Conservation (phyloP, 345 rosid genomes). For the Corchorus olitorius region DNA sequence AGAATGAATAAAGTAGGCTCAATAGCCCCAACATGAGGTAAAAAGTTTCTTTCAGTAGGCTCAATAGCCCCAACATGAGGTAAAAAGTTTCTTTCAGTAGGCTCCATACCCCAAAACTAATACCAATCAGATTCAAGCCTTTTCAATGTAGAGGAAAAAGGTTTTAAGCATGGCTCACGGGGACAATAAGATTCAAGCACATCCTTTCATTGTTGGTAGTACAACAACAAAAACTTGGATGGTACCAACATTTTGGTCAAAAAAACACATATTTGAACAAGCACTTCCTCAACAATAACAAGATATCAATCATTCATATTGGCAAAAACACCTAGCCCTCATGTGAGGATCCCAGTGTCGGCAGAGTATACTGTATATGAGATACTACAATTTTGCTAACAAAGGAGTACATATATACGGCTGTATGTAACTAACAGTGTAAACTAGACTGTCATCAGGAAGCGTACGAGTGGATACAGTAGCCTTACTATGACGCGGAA, state of each 20-base stretch:
- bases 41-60: not conserved
- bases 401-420: not conserved
- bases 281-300: not conserved
- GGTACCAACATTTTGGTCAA: not conserved
- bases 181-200: not conserved
- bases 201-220: constrained; percentile 5
- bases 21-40: not conserved
- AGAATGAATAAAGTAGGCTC: not conserved
- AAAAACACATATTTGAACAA: not conserved
- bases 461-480: not conserved
- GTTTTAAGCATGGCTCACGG: not conserved
- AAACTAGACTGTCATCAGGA: not conserved
- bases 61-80: not conserved
- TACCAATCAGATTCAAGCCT: not conserved
- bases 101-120: not conserved
- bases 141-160: not conserved
- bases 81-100: not conserved
- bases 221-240: not conserved
- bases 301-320: constrained; percentile 7
- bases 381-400: not conserved
- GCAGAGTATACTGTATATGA: not conserved
- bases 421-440: not conserved
- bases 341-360: constrained; percentile 6
- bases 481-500: not conserved
- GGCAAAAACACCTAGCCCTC: not conserved